Evolutionary conservation across 768 basidiomycete genomes (phyloP).

Genomic region (Leccinum variicolor): DNA sequence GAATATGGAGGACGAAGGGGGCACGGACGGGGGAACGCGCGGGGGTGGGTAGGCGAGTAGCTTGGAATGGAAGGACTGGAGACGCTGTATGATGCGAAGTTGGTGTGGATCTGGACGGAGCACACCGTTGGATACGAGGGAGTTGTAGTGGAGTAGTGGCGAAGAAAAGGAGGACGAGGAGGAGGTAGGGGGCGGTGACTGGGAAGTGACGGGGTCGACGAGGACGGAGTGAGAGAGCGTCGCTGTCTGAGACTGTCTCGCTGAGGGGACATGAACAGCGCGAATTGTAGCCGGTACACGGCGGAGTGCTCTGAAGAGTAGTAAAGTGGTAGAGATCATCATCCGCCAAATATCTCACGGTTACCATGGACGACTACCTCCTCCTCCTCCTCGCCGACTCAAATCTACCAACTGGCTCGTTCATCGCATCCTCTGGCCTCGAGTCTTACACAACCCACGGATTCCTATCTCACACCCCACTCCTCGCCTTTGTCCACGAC

Average conservation of each 20-base stretch:
- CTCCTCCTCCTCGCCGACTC: slow-evolving; percentile 83
- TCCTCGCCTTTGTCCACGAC: slow-evolving; percentile 62
- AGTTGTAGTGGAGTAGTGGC: slow-evolving; percentile 41
- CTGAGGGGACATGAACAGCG: slow-evolving; percentile 1
- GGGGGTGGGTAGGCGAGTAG: slow-evolving; percentile 72
- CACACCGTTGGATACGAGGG: slow-evolving; percentile 46
- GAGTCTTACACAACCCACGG: slow-evolving; percentile 91
- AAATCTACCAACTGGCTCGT: slow-evolving; percentile 95
- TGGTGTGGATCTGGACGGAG: slow-evolving; percentile 83
- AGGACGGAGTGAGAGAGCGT: background rate
- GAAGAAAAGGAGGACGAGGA: background rate
- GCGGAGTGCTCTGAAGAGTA: background rate
- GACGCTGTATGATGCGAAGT: slow-evolving; percentile 73
- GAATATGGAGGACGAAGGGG: slow-evolving; percentile 26
- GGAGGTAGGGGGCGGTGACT: background rate
- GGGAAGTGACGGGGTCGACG: background rate
- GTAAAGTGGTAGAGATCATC: background rate
- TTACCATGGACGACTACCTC: slow-evolving; percentile 39
- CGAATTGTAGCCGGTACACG: background rate
- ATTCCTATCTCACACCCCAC: slow-evolving; percentile 38
- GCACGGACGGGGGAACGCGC: slow-evolving; percentile 41
- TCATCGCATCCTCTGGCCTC: slow-evolving; percentile 91
- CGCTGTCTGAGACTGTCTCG: slow-evolving; percentile 11
- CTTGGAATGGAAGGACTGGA: slow-evolving; percentile 76
- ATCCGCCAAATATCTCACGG: background rate